phyloP scores from a whole-genome alignment of 345 rosid genomes.

The Eucalyptus lansdowneana region DNA sequence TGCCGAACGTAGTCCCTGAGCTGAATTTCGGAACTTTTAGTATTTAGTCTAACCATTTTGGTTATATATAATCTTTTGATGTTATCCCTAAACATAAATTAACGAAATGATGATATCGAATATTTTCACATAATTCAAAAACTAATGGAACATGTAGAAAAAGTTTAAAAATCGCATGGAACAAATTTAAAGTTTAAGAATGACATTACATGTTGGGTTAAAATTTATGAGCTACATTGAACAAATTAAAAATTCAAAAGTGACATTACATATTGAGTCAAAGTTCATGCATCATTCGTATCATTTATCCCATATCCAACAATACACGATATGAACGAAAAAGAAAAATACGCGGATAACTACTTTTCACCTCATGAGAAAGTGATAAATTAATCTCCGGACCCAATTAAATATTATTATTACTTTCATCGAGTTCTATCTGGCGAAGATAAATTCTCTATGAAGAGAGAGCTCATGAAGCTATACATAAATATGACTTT shows the following conservation, averaged over 20 bases:
- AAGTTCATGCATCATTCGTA: rapidly evolving
- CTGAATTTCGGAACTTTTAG: not conserved
- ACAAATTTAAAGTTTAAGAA: no score
- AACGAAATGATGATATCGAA: rapidly evolving
- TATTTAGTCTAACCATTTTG: no score
- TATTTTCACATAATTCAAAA: no score
- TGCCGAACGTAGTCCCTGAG: no score
- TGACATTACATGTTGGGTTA: rapidly evolving
- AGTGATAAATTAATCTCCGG: not conserved
- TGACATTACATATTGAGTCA: rapidly evolving
- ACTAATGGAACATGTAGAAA: rapidly evolving
- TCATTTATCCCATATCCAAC: no score
- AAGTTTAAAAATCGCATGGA: rapidly evolving
- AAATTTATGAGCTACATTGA: rapidly evolving
- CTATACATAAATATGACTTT: rapidly evolving
- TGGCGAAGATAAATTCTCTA: no score
- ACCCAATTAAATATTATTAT: not conserved
- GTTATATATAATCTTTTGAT: no score
- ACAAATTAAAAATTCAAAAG: rapidly evolving
- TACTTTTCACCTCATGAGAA: not conserved
- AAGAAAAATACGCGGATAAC: rapidly evolving
- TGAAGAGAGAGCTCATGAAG: not conserved
- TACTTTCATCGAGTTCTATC: not conserved
- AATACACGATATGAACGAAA: not conserved
- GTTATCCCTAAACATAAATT: rapidly evolving